These are phyloP conservation scores for Clitopilus passeckerianus DNA, from an alignment of 768 basidiomycete species.

Conservation along the genomic window DNA sequence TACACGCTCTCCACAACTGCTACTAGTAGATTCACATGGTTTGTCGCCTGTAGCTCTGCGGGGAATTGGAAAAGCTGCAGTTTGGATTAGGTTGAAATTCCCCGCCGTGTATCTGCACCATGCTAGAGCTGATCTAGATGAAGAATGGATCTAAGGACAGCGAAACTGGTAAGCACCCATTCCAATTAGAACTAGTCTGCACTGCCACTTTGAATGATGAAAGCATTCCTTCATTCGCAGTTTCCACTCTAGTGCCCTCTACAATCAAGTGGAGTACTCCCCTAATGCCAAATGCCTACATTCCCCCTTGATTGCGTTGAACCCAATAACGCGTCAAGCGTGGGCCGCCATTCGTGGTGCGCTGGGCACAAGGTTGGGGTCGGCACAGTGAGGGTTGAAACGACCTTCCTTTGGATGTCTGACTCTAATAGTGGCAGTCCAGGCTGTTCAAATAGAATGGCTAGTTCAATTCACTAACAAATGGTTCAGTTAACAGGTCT, in stretches of 20 bases:
- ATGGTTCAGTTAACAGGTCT: too few relatives aligned
- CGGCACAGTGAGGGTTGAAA: constrained; percentile 62
- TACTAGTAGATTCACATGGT: too few relatives aligned
- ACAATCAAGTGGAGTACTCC: constrained; percentile 57
- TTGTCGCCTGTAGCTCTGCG: too few relatives aligned
- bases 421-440: constrained; percentile 28
- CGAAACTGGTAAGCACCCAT: background rate
- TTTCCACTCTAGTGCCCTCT: constrained; percentile 76
- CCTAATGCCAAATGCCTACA: constrained; percentile 64
- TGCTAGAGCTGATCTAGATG: too few relatives aligned
- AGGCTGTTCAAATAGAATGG: background rate
- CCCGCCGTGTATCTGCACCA: too few relatives aligned
- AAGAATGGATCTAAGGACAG: background rate
- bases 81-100: too few relatives aligned
- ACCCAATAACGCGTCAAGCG: constrained; percentile 57
- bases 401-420: constrained; percentile 91
- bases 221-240: constrained; percentile 74
- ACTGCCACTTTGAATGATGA: constrained; percentile 37
- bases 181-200: background rate
- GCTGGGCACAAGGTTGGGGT: constrained; percentile 75
- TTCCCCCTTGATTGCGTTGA: constrained; percentile 64
- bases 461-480: background rate
- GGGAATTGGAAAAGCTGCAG: too few relatives aligned
- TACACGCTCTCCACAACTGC: too few relatives aligned
- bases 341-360: constrained; percentile 63